Conservation (phyloP, 2,329 filamentous ascomycete species). For the Pestalotiopsis fici region DNA sequence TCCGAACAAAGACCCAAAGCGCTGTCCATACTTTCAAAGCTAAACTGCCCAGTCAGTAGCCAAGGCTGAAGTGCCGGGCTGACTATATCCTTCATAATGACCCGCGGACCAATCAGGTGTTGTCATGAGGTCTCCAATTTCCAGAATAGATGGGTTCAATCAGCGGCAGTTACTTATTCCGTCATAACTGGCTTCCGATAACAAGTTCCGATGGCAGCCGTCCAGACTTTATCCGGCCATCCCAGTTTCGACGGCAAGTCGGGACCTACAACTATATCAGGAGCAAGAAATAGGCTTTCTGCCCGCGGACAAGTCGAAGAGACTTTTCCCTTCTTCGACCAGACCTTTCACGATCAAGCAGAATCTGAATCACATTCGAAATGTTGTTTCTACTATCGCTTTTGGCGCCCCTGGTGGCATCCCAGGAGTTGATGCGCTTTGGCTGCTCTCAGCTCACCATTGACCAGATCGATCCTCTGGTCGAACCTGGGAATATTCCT, state of each 20-base stretch:
- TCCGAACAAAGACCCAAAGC: not conserved
- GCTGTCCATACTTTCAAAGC: not conserved
- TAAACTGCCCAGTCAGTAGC: not conserved
- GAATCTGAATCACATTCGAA: not conserved
- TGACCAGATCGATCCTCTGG: conserved; percentile 29
- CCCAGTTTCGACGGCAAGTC: not conserved
- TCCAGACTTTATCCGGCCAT: not conserved
- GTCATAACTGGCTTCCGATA: not conserved
- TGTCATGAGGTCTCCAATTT: not conserved
- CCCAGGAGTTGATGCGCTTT: conserved; percentile 21
- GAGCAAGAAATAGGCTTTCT: not conserved
- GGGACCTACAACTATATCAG: not conserved
- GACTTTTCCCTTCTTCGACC: not conserved
- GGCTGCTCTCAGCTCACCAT: conserved; percentile 29
- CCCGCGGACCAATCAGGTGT: not conserved
- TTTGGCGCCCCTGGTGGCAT: not conserved
- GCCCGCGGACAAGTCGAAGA: not conserved
- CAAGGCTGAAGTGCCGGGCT: not conserved
- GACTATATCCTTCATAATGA: not conserved
- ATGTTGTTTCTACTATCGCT: not conserved
- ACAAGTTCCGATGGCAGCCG: not conserved
- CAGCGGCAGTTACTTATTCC: not conserved
- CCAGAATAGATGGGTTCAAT: not conserved
- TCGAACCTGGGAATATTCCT: conserved; percentile 25
- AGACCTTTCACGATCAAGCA: not conserved